Conservation (phyloP, 352 stramenopile species). For the Blastocystis sp. region DNA sequence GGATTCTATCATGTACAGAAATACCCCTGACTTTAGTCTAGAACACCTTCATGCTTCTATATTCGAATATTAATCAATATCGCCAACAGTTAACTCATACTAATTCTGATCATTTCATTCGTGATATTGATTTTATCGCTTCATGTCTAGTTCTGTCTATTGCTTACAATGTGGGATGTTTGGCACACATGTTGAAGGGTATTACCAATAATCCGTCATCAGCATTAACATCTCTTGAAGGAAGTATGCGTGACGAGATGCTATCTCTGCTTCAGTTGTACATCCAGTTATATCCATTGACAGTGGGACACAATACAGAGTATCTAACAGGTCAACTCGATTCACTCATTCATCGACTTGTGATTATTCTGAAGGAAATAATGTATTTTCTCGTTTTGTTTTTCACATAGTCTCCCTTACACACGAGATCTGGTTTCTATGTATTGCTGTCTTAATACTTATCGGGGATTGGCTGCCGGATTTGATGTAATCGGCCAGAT, state of each 20-base stretch:
- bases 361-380: neutral
- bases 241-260: neutral
- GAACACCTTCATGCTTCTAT: neutral
- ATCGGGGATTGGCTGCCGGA: neutral
- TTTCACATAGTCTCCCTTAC: neutral
- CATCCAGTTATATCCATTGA: neutral
- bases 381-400: neutral
- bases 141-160: neutral
- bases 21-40: neutral
- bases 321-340: neutral
- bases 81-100: slow-evolving; percentile 1
- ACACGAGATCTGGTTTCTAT: neutral
- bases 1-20: slow-evolving; percentile 46
- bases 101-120: neutral
- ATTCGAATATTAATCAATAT: neutral
- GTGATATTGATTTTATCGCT: neutral
- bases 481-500: slow-evolving; percentile 24
- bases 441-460: neutral
- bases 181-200: neutral
- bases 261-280: neutral
- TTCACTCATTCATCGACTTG: neutral
- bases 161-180: neutral
- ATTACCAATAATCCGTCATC: neutral
- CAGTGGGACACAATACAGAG: neutral
- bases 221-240: neutral